Base-by-base conservation (phyloP, 2,329 filamentous ascomycete species). In the Tolypocladium tundrense region DNA sequence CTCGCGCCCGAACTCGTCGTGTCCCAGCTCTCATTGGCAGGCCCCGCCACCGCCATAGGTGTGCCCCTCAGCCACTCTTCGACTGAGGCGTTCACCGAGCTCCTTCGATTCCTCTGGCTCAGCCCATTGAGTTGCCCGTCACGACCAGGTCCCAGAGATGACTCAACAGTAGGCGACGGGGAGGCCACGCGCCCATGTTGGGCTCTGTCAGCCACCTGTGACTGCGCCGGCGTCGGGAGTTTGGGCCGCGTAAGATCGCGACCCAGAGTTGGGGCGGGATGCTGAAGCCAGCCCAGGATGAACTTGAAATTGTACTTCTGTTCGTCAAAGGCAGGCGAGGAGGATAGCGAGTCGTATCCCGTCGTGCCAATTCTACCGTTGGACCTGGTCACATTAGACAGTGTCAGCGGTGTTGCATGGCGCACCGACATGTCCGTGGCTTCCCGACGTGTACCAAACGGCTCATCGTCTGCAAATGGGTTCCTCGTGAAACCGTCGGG, bases 261-360 rank as follows among this genome's bases (percentile, higher is more conserved):
- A 45, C 87, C 82, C 3, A 80, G 81, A 0, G 77, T 75, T 56
- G 81, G 77, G 61, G 81, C 77, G 24, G 78, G 70, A 31, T 81
- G 81, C 54, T 79, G 73, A 45, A 85, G 78, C 79, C 83, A 87
- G 60, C 88, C 86, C 2, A 91, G 78, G 11, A 86, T 84, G 66
- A 92, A 92, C 61, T 86, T 88, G 76, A 92, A 92, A 60, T 84
- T 79, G 66, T 83, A 90, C 62, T 79, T 76, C 68, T 79, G 73
- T 68, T 81, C 73, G 63, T 83, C 79, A 59, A 73, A 81, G 7
- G 79, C 73, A 0, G 82, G 82, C 1, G 79, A 76, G 10, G 81
- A 84, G 16, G 77, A 77, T n/a, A 77, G 75, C 19, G 81, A 83
- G 35, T 80, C 81, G 16, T 73, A 73, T 56, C 83, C 80, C 2